phyloP scores from a whole-genome alignment of 2,329 filamentous ascomycete genomes.

The Xylaria sp. region DNA sequence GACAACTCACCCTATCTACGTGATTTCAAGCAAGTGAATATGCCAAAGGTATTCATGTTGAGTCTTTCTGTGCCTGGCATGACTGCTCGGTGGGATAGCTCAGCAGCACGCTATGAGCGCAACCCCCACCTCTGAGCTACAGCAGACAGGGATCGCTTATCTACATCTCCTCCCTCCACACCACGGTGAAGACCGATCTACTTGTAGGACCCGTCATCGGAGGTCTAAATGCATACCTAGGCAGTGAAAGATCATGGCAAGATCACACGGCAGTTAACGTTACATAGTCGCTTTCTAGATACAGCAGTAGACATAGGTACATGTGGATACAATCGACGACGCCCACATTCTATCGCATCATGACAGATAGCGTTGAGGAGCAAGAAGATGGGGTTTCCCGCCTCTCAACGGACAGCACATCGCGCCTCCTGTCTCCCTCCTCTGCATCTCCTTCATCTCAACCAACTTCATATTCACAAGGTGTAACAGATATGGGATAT shows the following conservation, averaged over 20 bases:
- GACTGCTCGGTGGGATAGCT: background rate
- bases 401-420: slow-evolving; percentile 14
- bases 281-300: background rate
- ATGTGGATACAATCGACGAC: background rate
- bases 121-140: slow-evolving; percentile 13
- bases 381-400: background rate
- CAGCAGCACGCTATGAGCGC: background rate
- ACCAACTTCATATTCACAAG: background rate
- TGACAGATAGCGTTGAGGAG: background rate
- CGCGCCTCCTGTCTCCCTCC: slow-evolving; percentile 3
- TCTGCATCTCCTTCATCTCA: background rate
- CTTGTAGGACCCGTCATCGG: background rate
- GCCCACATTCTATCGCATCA: too few species aligned
- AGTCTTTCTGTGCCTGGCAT: too few species aligned
- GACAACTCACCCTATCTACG: background rate
- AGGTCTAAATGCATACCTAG: background rate
- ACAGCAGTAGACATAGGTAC: background rate
- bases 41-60: too few species aligned
- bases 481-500: background rate
- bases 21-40: background rate
- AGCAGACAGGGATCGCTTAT: slow-evolving; percentile 3
- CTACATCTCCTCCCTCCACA: background rate
- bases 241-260: background rate
- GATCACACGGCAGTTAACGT: background rate
- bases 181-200: background rate